A percentile compares a stretch with the other conserved stretches of the same genome.
Conservation (phyloP, 441 rosid genomes). For the Pelargonium cotyledonis region DNA sequence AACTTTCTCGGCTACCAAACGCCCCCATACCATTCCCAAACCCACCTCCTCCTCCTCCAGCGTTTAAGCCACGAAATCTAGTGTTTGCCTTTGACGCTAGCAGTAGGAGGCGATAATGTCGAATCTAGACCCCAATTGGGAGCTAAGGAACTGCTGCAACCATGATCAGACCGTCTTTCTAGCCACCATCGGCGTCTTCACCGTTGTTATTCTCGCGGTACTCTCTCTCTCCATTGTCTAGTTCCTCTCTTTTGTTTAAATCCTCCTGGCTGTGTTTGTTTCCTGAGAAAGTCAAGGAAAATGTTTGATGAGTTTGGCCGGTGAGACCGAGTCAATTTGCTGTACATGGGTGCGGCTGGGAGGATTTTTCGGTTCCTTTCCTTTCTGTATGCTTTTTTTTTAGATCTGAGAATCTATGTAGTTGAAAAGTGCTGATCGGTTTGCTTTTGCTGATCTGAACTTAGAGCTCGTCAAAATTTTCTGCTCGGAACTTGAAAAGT, state of each 20-base stretch:
- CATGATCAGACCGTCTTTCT: conserved; percentile 53
- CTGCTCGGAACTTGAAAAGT: not conserved
- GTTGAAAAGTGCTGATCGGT: not conserved
- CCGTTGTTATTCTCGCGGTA: conserved; percentile 70
- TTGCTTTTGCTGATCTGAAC: not conserved
- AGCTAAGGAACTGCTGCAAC: conserved; percentile 62
- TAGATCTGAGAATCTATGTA: not conserved
- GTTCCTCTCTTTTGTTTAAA: not conserved
- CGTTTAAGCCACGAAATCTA: not conserved
- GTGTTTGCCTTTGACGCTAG: not conserved
- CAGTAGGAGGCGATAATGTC: not conserved
- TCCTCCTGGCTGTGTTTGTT: not conserved
- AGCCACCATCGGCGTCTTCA: conserved; percentile 61
- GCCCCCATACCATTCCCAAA: not conserved
- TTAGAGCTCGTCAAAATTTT: not conserved
- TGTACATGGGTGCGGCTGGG: not conserved
- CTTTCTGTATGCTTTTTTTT: not conserved
- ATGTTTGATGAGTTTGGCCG: not conserved
- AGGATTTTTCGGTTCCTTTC: not conserved
- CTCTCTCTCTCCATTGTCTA: conserved; percentile 10
- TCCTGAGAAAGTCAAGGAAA: not conserved
- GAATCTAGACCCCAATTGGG: conserved; percentile 55
- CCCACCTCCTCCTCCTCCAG: not conserved
- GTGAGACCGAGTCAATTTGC: not conserved
- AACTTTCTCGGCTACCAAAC: conserved; percentile 2